phyloP scores from a whole-genome alignment of 2,329 filamentous ascomycete species.

The Ophiostoma ips region DNA sequence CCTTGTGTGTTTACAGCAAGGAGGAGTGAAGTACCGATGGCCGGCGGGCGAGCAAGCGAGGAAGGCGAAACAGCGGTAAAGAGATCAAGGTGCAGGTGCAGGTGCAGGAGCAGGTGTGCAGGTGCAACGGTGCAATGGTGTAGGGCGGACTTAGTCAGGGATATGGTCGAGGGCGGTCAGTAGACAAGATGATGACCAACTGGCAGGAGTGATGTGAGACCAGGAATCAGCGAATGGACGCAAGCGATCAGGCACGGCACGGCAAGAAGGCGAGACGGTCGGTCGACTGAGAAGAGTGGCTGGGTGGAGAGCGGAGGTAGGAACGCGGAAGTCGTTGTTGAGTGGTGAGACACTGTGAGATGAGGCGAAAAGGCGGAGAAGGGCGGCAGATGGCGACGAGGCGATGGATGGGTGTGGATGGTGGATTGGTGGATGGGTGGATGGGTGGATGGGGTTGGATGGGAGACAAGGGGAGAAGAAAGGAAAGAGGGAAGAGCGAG shows the following conservation, averaged over 20 bases:
- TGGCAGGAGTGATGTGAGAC: neutral
- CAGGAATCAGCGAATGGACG: neutral
- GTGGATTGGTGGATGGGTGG: too few relatives aligned
- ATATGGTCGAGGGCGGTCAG: neutral
- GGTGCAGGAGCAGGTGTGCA: too few relatives aligned
- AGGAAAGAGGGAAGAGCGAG: too few relatives aligned
- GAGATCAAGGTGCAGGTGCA: too few relatives aligned
- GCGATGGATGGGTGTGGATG: neutral
- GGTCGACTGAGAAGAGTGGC: neutral
- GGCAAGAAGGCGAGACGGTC: too few relatives aligned
- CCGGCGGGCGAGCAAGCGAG: too few relatives aligned
- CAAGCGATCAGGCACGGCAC: neutral
- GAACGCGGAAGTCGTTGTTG: neutral
- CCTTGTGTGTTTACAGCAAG: too few relatives aligned
- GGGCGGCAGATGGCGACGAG: neutral
- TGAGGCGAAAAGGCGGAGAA: neutral
- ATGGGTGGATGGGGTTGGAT: neutral
- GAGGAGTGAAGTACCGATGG: too few relatives aligned
- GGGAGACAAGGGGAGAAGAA: neutral
- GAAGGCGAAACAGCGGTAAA: too few relatives aligned
- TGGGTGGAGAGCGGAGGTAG: neutral
- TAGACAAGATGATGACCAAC: neutral
- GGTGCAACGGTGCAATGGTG: too few relatives aligned
- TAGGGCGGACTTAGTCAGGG: too few relatives aligned
- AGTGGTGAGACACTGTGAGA: neutral